Base-by-base conservation (phyloP, 1,284 basidiomycete species). In the Tremellales sp. region DNA sequence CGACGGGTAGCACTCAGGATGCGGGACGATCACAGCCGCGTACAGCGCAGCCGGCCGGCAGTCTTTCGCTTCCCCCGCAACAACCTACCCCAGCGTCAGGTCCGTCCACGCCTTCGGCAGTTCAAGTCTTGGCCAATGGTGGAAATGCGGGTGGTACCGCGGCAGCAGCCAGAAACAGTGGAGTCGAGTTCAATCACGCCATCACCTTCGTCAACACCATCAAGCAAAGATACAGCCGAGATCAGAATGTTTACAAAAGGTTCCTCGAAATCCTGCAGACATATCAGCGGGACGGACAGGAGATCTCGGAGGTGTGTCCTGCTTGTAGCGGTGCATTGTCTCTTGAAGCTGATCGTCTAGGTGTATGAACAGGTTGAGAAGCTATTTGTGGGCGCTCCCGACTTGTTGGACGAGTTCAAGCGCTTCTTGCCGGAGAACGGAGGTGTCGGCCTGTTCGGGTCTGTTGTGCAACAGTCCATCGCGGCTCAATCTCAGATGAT, bases 131-230 rank as follows among this genome's bases (percentile, higher is more conserved):
- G 37, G 62, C 62, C 19, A 58, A 61, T 19, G 60, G 64, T n/a
- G 57, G 53, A 26, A 7, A 11, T 8, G 19, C 11, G 8, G 43
- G 51, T 12, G 40, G 46, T 45, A 19, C 23, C 40, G 40, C 39
- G 19, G 15, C 13, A 12, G 46, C 13, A 11, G 10, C 19, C 11
- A 8, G 36, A 10, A 15, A 31, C 8, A 8, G 10, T 31, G 29
- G 29, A 31, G 11, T 39, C 36, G 92, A 97, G 70, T 97, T 98
- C 79, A 92, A 97, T 72, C 91, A 94, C 68, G 96, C 96, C 21
- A 97, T 98, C 61, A 86, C 90, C 64, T 99, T 94, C 71, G 85
- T 99, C 62, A 97, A 97, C 81, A 94, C 93, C 80, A 98, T 99
- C 79, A 98, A 98, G 78, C 85, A 85, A 40, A 84, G 93, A 43